Percentiles rank a stretch among this genome's conserved stretches.
These are phyloP conservation scores for Rhizomucor pusillus DNA, from an alignment of 371 early-diverging fungal species.

Conservation along the genomic window DNA sequence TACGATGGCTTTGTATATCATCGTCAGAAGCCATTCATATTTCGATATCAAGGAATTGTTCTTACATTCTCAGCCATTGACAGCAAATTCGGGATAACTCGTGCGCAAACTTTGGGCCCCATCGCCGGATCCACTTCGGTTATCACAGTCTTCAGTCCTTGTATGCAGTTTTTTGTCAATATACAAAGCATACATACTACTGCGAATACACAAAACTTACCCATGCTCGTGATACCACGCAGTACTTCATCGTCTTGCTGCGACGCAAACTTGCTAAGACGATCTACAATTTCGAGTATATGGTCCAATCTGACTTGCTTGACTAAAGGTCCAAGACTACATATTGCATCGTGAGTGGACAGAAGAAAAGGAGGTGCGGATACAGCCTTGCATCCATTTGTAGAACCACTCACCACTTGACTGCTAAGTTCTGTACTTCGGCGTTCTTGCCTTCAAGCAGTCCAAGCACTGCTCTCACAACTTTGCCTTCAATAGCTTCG, in stretches of 20 bases:
- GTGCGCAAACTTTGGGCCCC: conserved; percentile 54
- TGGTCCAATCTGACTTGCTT: conserved; percentile 68
- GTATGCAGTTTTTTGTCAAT: background rate
- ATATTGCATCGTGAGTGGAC: background rate
- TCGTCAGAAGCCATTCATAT: background rate
- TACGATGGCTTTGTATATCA: conserved; percentile 48
- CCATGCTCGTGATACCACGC: conserved; percentile 81
- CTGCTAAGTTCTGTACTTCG: conserved; percentile 92
- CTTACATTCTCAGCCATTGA: conserved; percentile 11
- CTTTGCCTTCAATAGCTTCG: conserved; percentile 61
- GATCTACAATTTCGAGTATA: conserved; percentile 66
- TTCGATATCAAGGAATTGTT: background rate
- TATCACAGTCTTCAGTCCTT: conserved; percentile 78
- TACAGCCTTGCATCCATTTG: background rate
- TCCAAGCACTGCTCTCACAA: conserved; percentile 68
- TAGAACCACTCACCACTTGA: conserved; percentile 68
- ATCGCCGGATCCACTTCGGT: conserved; percentile 52
- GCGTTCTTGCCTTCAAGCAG: conserved; percentile 84
- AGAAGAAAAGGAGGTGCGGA: background rate
- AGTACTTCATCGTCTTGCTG: conserved; percentile 58
- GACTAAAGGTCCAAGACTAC: conserved; percentile 76
- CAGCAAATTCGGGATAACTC: conserved; percentile 65
- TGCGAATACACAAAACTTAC: conserved; percentile 25
- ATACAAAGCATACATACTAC: background rate
- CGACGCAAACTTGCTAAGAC: conserved; percentile 56